Evolutionary conservation across 148 eudicot species (phyloP), one percentile per base, ranked within the genome.

Genomic region (Rhododendron ferrugineum): DNA sequence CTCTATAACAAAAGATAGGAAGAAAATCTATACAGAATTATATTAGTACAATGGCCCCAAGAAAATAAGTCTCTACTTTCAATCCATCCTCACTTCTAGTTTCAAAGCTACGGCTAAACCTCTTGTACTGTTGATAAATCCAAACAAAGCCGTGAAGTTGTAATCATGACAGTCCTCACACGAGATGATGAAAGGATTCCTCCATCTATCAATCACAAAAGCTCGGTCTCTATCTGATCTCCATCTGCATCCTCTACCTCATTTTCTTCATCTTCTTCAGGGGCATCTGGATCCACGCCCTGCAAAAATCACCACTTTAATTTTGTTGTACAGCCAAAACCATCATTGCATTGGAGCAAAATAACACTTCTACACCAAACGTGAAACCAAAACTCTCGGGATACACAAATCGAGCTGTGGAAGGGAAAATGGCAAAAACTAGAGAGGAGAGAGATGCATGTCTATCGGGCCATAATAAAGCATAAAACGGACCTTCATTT

Each of bases 201-300:
- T 20, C 82, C 47, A 81, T 34, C 30, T 5, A 5, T 58, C 4
- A 11, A 73, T 95, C 92, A 97, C 74, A 95, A 88, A 52, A 93
- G 92, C 52, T 97, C 99, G 0, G 94, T 85, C 83, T 96, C 98
- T 84, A 95, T 94, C 83, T 92, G 95, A 86, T 96, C 99, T 9
- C 92, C 99, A 86, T 96, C 99, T 32, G 85, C 94, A 58, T 95
- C 98, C 56, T 96, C 99, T 5, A 88, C 97, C 72, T 97, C 98
- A 84, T 97, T 93, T 52, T 95, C 99, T 82, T 97, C 99, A n/a
- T 97, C 98, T 79, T 97, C 99, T 82, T 97, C 99, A 0, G 96
- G 95, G 37, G 98, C 99, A 92, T 97, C 99, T 0, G 99, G 99
- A 89, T 97, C 99, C 72, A 97, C 91, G 78, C 99, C 99, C 99